phyloP scores from a whole-genome alignment of 306 rosid genomes.

The Gleditsia sinensis region DNA sequence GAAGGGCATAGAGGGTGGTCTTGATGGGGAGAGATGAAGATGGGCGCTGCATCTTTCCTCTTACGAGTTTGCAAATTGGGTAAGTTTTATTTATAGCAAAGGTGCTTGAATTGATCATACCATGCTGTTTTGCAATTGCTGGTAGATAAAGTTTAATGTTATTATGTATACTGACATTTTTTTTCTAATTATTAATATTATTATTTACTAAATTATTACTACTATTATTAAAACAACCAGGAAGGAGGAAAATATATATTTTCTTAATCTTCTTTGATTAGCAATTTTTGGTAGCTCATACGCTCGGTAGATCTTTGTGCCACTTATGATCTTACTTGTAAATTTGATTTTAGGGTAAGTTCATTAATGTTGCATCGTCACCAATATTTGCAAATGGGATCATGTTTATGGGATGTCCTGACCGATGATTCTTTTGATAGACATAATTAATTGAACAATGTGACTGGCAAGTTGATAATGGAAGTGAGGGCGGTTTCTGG shows the following conservation, averaged over 20 bases:
- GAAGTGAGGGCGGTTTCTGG: slow-evolving; percentile 12
- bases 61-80: slow-evolving; percentile 92
- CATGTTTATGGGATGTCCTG: not conserved
- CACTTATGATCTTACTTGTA: not conserved
- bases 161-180: not conserved
- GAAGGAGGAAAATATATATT: not conserved
- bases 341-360: not conserved
- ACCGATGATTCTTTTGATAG: not conserved
- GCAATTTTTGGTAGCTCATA: not conserved
- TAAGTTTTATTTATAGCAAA: slow-evolving; percentile 23
- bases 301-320: not conserved
- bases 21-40: slow-evolving; percentile 67
- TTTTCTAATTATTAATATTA: not conserved
- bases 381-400: not conserved
- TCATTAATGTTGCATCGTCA: not conserved
- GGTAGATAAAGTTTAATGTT: not conserved
- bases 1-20: slow-evolving; percentile 21
- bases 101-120: not conserved
- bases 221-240: not conserved
- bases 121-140: slow-evolving; percentile 1
- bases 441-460: not conserved
- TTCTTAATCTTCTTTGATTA: not conserved
- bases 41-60: slow-evolving; percentile 66
- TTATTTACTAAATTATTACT: no score
- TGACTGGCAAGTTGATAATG: not conserved